Conservation (phyloP, 2,329 filamentous ascomycete genomes). For the Microsporum ferrugineum region DNA sequence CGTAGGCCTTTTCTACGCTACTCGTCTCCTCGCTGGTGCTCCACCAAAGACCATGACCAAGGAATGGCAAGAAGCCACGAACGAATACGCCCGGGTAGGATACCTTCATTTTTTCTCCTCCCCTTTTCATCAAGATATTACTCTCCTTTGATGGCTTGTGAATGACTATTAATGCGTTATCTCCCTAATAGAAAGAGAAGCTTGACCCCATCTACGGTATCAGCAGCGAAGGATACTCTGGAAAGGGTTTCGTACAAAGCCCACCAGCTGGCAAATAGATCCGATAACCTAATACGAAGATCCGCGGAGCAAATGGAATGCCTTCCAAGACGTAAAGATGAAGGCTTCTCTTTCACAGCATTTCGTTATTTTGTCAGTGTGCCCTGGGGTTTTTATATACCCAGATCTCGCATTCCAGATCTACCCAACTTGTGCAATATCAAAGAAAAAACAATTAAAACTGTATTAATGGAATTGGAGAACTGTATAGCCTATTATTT, state of each 20-base stretch:
- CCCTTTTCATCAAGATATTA: background rate
- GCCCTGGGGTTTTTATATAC: background rate
- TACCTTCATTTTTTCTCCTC: background rate
- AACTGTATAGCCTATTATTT: slow-evolving; percentile 4
- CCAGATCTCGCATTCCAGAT: background rate
- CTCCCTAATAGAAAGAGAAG: slow-evolving; percentile 55
- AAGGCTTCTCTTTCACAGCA: background rate
- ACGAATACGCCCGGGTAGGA: slow-evolving; percentile 84
- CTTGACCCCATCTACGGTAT: slow-evolving; percentile 79
- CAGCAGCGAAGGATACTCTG: slow-evolving; percentile 64
- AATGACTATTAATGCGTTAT: background rate
- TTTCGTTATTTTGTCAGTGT: background rate
- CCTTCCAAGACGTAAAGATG: background rate
- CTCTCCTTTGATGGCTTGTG: slow-evolving; percentile 13
- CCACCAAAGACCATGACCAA: slow-evolving; percentile 80
- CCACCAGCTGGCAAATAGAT: slow-evolving; percentile 22
- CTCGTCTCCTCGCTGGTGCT: slow-evolving; percentile 61
- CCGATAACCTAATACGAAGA: slow-evolving; percentile 1
- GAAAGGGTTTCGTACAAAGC: slow-evolving; percentile 67
- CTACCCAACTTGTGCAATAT: slow-evolving; percentile 8
- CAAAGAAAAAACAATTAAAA: slow-evolving; percentile 5
- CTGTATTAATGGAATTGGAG: slow-evolving; percentile 9
- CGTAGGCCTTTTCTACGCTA: slow-evolving; percentile 57
- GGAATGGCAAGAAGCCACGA: slow-evolving; percentile 91
- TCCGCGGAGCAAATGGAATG: background rate